Evolutionary conservation across 1,139 yeast genomes (phyloP), one percentile per base, ranked within the genome.

Genomic region (Debaryomyces udenii): DNA sequence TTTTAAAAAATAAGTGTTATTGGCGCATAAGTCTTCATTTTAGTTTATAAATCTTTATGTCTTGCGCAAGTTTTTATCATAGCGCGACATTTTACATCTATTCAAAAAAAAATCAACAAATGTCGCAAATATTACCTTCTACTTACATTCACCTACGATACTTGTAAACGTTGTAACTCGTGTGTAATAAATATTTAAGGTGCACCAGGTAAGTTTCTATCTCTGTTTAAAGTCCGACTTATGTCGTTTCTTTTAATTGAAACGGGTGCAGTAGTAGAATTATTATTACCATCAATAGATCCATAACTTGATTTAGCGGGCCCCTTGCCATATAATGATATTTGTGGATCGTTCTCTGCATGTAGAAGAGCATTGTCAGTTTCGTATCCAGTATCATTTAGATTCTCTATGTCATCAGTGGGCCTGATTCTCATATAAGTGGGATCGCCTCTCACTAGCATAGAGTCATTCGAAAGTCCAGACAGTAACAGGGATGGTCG

Each of bases 311-410:
- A 39, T 39, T 39, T 45, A 31, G 41, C 42, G 31, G 43, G 50
- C 37, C 48, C 53, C 36, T 51, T 56, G 3, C 57, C 57, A 36
- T 53, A 45, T 27, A 49, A 40, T 4, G 74, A 70, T 13, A 68
- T 48, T 23, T 71, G 56, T 20, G 48, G 63, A 28, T 68, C 74
- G 17, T 56, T 48, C 45, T 70, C 77, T 11, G 55, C 50, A 7
- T 66, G 47, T 13, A 62, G 45, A 45, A 64, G 59, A 46, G 70
- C 78, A 39, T 67, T 68, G 46, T 73, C 78, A 3, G 77, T 73
- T 47, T 73, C 78, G 48, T 73, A 73, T 1, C 78, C 78, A 30
- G 66, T 50, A 47, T 72, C 78, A 43, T 52, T 56, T 4, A 51
- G 45, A 27, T 44, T 41, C 3, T 49, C 54, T 6, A 51, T 54